Evolutionary conservation across 2,329 filamentous ascomycete species (phyloP), one percentile per base, ranked within the genome.

Genomic region (Mycocentrospora acerina): DNA sequence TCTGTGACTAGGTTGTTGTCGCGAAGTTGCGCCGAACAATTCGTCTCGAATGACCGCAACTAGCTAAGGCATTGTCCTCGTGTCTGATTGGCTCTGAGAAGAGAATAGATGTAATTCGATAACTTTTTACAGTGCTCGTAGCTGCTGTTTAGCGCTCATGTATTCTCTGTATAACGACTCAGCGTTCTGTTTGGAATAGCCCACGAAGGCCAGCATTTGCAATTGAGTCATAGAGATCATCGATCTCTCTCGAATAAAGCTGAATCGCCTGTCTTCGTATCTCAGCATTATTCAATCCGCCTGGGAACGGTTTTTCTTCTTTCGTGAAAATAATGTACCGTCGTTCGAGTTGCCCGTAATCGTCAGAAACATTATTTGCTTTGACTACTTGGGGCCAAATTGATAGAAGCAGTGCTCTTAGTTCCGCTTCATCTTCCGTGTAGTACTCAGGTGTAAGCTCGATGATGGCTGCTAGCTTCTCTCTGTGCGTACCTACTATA

Each of bases 231-330:
- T 78, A 79, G 4, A 78, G 58, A 0, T 62, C 59, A 4, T 77
- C 69, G 27, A 79, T 77, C 39, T 77, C 74, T 2, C 67, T 48
- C 2, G 54, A 53, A 32, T 76, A 79, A 1, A 73, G 60, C 1
- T 53, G 45, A 9, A 68, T 42, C 0, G 61, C 56, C 4, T 60
- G 61, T 7, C 73, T 64, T 49, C 72, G 70, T 4, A 74, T 66
- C 19, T n/a, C n/a, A 0, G 64, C 73, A 0, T 70, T 70, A 44
- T 79, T 76, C n/a, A 70, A 66, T 0, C 73, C 71, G 12, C 61
- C 65, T 2, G 65, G 51, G 34, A 78, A 75, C 1, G 73, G 70
- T 48, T 75, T 75, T 6, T 63, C 57, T 10, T 59, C 60, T 9
- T 67, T 68, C 0, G 72, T 60, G 36, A 78, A 64, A 0, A 68